Evolutionary conservation across 2,329 filamentous ascomycete species (phyloP).

Genomic region (Penicillium polonicum): DNA sequence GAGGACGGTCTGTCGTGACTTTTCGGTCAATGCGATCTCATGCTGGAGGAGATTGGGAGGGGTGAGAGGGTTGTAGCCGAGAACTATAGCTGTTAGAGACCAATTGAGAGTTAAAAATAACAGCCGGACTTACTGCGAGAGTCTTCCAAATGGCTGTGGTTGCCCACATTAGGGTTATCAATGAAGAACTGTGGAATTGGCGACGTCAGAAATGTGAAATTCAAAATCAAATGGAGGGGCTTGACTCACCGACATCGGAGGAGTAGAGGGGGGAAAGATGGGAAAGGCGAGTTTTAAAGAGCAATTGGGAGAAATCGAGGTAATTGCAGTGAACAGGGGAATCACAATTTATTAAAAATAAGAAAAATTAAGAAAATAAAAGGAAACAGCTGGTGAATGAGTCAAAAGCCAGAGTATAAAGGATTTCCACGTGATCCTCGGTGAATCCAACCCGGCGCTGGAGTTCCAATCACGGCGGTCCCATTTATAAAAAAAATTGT

Average conservation of each 20-base stretch:
- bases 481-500: conserved; percentile 9
- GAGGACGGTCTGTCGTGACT: conserved; percentile 55
- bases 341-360: neutral
- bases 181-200: conserved; percentile 63
- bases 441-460: conserved; percentile 17
- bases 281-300: neutral
- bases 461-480: conserved; percentile 19
- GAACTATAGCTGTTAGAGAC: conserved; percentile 52
- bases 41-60: conserved; percentile 92
- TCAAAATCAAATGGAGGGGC: conserved; percentile 10
- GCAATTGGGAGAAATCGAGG: conserved; percentile 2
- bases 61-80: conserved; percentile 89
- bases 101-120: neutral
- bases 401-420: conserved; percentile 14
- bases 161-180: conserved; percentile 75
- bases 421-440: conserved; percentile 30
- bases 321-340: neutral
- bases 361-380: neutral
- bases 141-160: conserved; percentile 71
- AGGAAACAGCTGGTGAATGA: conserved; percentile 14
- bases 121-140: conserved; percentile 69
- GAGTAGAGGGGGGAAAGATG: neutral
- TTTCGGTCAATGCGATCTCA: conserved; percentile 65
- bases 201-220: conserved; percentile 14
- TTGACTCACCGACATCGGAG: conserved; percentile 37